phyloP scores from a whole-genome alignment of 768 basidiomycete genomes.

The Phylloporus sp. region DNA sequence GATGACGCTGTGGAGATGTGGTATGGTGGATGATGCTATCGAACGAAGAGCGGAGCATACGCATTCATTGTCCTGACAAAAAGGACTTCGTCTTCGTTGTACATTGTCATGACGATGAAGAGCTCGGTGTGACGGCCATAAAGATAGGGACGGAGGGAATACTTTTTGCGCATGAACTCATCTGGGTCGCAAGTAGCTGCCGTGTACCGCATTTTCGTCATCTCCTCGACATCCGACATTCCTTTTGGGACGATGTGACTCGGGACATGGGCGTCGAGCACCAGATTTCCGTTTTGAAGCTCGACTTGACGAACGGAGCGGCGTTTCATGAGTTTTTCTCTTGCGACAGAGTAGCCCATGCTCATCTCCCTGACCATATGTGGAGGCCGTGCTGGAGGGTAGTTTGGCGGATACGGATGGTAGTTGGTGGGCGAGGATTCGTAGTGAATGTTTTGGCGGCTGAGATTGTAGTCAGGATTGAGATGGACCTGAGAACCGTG shows the following conservation, averaged over 20 bases:
- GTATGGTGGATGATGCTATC: slow-evolving; percentile 7
- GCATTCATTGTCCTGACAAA: slow-evolving; percentile 83
- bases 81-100: slow-evolving; percentile 83
- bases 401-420: slow-evolving; percentile 39
- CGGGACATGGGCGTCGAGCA: slow-evolving; percentile 79
- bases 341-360: slow-evolving; percentile 59
- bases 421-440: slow-evolving; percentile 46
- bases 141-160: slow-evolving; percentile 75
- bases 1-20: slow-evolving; percentile 52
- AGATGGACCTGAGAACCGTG: slow-evolving; percentile 71
- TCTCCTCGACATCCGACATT: slow-evolving; percentile 61
- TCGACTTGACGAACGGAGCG: slow-evolving; percentile 75
- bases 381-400: slow-evolving; percentile 56
- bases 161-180: slow-evolving; percentile 73
- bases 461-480: slow-evolving; percentile 56
- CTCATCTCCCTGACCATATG: slow-evolving; percentile 44
- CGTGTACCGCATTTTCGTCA: slow-evolving; percentile 82
- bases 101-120: slow-evolving; percentile 97
- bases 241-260: slow-evolving; percentile 69
- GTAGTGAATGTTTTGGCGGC: slow-evolving; percentile 37
- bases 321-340: slow-evolving; percentile 79
- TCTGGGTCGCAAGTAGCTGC: slow-evolving; percentile 89
- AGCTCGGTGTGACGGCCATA: slow-evolving; percentile 81
- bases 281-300: slow-evolving; percentile 77
- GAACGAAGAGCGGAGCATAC: slow-evolving; percentile 36